Conservation (phyloP, 192 early-diverging fungal genomes). For the Coemansia sp. region DNA sequence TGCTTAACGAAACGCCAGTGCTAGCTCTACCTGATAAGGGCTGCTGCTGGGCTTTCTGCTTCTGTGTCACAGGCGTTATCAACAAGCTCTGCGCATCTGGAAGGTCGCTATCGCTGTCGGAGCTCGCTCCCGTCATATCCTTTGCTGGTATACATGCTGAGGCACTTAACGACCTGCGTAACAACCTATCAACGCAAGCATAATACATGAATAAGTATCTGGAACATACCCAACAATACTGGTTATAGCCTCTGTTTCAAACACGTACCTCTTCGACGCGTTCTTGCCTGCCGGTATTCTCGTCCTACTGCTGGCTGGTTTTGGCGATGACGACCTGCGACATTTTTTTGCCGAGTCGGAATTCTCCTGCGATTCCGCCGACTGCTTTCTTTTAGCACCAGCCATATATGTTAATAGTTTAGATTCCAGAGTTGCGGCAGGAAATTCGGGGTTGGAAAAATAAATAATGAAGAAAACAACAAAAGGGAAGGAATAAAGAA, state of each 20-base stretch:
- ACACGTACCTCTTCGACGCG: neutral
- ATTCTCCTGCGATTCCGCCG: neutral
- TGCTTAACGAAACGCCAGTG: neutral
- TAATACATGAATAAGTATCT: neutral
- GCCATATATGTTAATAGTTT: neutral
- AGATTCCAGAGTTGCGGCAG: neutral
- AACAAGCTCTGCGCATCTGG: constrained; percentile 43
- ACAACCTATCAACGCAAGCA: neutral
- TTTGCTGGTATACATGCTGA: neutral
- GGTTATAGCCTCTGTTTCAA: neutral
- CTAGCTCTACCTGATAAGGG: neutral
- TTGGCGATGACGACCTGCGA: constrained; percentile 2
- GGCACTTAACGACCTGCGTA: constrained; percentile 7
- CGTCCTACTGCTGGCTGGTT: no score
- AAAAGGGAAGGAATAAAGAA: no score
- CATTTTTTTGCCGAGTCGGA: neutral
- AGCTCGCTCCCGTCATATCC: constrained; percentile 1
- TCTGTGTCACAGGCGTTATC: constrained; percentile 7
- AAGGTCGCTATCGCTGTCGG: constrained; percentile 46
- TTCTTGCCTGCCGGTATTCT: neutral
- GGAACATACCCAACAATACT: neutral
- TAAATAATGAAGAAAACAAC: neutral
- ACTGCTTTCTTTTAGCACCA: neutral
- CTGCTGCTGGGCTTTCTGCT: neutral
- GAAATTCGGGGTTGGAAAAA: neutral